A percentile compares a stretch with the other conserved stretches of the same genome.
phyloP scores from a whole-genome alignment of 352 stramenopile genomes.

The Phytophthora fragariaefolia region DNA sequence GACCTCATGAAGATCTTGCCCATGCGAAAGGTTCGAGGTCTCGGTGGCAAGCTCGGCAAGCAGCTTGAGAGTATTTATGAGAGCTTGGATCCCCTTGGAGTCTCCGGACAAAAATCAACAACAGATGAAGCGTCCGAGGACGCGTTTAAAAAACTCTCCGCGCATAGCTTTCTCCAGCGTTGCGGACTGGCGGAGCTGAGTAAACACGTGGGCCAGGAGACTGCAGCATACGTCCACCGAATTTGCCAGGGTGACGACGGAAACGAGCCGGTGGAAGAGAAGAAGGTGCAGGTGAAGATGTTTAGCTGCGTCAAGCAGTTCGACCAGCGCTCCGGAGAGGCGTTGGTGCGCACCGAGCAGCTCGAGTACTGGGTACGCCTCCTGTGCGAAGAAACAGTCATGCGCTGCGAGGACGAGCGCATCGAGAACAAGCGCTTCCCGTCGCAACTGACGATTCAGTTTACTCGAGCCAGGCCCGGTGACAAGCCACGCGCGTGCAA shows the following conservation, averaged over 20 bases:
- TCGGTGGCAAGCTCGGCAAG: constrained; percentile 80
- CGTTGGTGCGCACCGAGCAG: constrained; percentile 54
- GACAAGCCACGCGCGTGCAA: constrained; percentile 61
- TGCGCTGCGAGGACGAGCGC: constrained; percentile 83
- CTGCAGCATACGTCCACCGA: constrained; percentile 56
- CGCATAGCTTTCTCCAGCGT: constrained; percentile 57
- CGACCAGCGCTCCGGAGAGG: constrained; percentile 61
- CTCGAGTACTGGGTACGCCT: constrained; percentile 82
- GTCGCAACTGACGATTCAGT: constrained; percentile 63
- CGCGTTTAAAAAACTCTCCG: constrained; percentile 37
- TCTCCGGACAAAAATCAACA: constrained; percentile 1
- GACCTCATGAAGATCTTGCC: constrained; percentile 76
- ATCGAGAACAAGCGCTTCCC: constrained; percentile 83
- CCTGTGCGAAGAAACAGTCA: constrained; percentile 74
- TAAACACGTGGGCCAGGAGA: constrained; percentile 66
- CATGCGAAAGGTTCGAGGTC: constrained; percentile 73
- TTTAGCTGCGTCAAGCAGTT: constrained; percentile 84
- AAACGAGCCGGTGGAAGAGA: constrained; percentile 73
- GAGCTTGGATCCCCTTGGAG: constrained; percentile 31
- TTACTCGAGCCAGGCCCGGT: constrained; percentile 39
- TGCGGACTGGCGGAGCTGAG: constrained; percentile 62
- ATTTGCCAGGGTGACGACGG: constrained; percentile 74
- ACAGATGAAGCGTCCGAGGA: constrained; percentile 10
- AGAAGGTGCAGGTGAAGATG: constrained; percentile 71
- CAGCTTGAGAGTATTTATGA: constrained; percentile 70